Evolutionary conservation across 805 yeast species (phyloP).

Genomic region (Komagataella pastoris): DNA sequence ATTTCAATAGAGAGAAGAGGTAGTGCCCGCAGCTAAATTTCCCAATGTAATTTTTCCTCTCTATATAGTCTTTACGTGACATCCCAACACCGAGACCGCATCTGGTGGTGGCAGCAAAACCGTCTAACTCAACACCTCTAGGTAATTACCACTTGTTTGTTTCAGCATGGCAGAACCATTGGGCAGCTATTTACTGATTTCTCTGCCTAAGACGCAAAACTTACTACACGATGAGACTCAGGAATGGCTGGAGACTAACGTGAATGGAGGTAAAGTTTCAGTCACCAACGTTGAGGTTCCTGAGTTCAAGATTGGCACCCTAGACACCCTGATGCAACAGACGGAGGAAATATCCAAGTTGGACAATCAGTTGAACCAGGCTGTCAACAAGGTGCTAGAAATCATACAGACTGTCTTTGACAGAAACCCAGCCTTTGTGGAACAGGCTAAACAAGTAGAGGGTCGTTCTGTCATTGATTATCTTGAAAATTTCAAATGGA

Average conservation of each 20-base stretch:
- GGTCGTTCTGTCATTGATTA: slow-evolving; percentile 43
- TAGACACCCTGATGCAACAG: slow-evolving; percentile 82
- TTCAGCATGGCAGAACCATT: slow-evolving; percentile 17
- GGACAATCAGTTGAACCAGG: slow-evolving; percentile 62
- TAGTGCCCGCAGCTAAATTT: not conserved
- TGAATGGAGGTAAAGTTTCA: slow-evolving; percentile 46
- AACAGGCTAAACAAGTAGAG: slow-evolving; percentile 22
- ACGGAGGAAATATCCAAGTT: slow-evolving; percentile 78
- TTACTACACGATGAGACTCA: slow-evolving; percentile 7
- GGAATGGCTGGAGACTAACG: slow-evolving; percentile 39
- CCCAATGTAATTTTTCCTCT: not conserved
- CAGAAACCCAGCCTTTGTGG: slow-evolving; percentile 9
- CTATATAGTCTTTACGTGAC: not conserved
- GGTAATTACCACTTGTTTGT: not conserved
- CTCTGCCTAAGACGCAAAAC: slow-evolving; percentile 36
- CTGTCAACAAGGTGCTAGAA: slow-evolving; percentile 69
- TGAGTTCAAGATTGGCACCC: slow-evolving; percentile 83
- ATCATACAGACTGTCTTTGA: slow-evolving; percentile 40
- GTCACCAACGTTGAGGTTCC: slow-evolving; percentile 55
- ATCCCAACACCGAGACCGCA: not conserved
- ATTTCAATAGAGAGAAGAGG: not conserved
- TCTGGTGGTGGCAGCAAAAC: not conserved
- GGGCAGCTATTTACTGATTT: slow-evolving; percentile 38
- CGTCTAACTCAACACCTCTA: not conserved
- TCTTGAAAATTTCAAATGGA: slow-evolving; percentile 75